Conservation (phyloP, 352 stramenopile species). For the Globisporangium ultimum region DNA sequence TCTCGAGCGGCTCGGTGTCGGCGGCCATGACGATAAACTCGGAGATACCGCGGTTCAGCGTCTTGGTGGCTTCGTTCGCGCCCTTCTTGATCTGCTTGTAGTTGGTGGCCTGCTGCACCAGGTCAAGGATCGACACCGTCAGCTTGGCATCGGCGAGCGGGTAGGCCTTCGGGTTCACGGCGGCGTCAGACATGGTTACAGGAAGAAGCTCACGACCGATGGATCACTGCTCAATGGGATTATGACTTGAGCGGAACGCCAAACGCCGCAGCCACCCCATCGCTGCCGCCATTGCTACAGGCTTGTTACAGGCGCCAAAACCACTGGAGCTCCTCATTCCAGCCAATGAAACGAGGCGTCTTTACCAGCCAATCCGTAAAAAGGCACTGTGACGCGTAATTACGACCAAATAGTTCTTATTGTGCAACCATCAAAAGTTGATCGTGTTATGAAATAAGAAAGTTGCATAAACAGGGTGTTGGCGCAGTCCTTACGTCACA, state of each 20-base stretch:
- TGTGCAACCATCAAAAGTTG: neutral
- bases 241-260: slow-evolving; percentile 20
- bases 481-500: too few relatives aligned
- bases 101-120: slow-evolving; percentile 99
- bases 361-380: slow-evolving; percentile 21
- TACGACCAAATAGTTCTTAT: neutral
- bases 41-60: slow-evolving; percentile 99
- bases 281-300: neutral
- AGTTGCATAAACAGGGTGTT: neutral
- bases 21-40: slow-evolving; percentile 99
- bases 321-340: neutral
- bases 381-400: slow-evolving; percentile 2
- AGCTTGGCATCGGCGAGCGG: slow-evolving; percentile 97
- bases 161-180: slow-evolving; percentile 96
- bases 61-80: slow-evolving; percentile 99
- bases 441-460: too few relatives aligned
- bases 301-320: neutral
- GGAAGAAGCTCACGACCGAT: slow-evolving; percentile 81
- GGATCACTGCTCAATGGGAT: slow-evolving; percentile 77
- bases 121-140: slow-evolving; percentile 98
- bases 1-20: slow-evolving; percentile 99
- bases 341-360: slow-evolving; percentile 1
- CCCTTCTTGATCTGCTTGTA: slow-evolving; percentile 99
- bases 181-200: slow-evolving; percentile 62
- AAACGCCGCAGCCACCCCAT: neutral